Evolutionary conservation across 768 basidiomycete species (phyloP).

Genomic region (Russula olivacea): DNA sequence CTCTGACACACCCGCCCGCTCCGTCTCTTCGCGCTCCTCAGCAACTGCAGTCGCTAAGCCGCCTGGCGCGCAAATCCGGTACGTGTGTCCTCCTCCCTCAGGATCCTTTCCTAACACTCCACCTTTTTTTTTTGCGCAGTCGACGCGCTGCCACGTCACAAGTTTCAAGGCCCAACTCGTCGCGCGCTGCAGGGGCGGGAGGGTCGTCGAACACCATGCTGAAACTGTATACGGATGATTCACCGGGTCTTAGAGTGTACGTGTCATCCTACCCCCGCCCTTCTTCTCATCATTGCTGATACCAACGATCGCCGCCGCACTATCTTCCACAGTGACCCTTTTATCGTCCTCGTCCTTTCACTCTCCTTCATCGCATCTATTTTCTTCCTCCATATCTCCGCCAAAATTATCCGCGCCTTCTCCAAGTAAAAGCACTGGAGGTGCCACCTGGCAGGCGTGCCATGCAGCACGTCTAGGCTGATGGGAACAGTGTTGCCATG

Average conservation of each 20-base stretch:
- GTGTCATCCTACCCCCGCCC: constrained; percentile 34
- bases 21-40: constrained; percentile 36
- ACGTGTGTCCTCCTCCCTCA: constrained; percentile 26
- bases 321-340: constrained; percentile 67
- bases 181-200: constrained; percentile 89
- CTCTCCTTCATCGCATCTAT: constrained; percentile 96
- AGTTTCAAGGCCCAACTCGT: constrained; percentile 72
- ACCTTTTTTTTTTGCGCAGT: constrained; percentile 34
- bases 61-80: constrained; percentile 80
- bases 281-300: not conserved
- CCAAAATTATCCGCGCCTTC: constrained; percentile 88
- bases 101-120: not conserved
- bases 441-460: not conserved
- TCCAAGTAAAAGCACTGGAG: constrained; percentile 33
- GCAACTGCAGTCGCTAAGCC: constrained; percentile 58
- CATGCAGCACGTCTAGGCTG: not conserved
- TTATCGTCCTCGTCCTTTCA: constrained; percentile 92
- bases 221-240: constrained; percentile 97
- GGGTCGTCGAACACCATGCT: constrained; percentile 98
- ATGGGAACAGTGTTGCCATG: not conserved
- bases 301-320: not conserved
- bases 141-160: constrained; percentile 67
- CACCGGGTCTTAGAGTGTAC: constrained; percentile 94
- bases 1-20: constrained; percentile 59
- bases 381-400: constrained; percentile 97